Evolutionary conservation across 805 yeast genomes (phyloP).

Genomic region (Grigorovia yakushimaensis): DNA sequence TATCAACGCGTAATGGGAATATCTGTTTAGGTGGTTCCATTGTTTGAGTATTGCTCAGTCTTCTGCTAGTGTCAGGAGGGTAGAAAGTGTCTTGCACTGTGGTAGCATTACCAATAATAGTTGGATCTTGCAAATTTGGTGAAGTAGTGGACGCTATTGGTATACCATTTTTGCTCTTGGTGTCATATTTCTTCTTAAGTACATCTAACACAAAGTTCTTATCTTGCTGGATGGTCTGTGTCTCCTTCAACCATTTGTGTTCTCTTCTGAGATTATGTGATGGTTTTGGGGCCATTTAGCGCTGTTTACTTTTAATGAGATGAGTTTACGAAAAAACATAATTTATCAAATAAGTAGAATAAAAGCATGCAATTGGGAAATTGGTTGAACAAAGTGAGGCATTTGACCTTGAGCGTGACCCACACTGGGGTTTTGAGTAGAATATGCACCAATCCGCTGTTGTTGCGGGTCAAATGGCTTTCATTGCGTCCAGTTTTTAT

Average conservation of each 20-base stretch:
- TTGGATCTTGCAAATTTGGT: background rate
- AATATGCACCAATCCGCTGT: background rate
- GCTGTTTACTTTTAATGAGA: background rate
- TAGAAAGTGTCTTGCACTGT: background rate
- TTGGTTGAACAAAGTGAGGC: background rate
- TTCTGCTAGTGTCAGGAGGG: background rate
- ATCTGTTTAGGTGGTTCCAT: background rate
- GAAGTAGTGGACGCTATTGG: background rate
- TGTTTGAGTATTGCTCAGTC: background rate
- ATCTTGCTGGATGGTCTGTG: slow-evolving; percentile 11
- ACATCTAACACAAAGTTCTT: slow-evolving; percentile 10
- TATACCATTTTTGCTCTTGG: background rate
- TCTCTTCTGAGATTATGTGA: slow-evolving; percentile 29
- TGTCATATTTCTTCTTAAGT: slow-evolving; percentile 9
- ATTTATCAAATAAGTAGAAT: background rate
- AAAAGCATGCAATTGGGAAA: background rate
- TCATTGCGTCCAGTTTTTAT: background rate
- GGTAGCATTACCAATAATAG: background rate
- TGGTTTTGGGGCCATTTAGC: slow-evolving; percentile 21
- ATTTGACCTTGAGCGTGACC: background rate
- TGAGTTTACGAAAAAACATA: background rate
- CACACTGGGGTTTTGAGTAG: background rate
- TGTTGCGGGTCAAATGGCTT: background rate
- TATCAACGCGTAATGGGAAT: background rate
- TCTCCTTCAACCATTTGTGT: slow-evolving; percentile 25